These are phyloP conservation scores for Agrostemma githago DNA, from an alignment of 148 eudicot genomes.

Conservation along the genomic window DNA sequence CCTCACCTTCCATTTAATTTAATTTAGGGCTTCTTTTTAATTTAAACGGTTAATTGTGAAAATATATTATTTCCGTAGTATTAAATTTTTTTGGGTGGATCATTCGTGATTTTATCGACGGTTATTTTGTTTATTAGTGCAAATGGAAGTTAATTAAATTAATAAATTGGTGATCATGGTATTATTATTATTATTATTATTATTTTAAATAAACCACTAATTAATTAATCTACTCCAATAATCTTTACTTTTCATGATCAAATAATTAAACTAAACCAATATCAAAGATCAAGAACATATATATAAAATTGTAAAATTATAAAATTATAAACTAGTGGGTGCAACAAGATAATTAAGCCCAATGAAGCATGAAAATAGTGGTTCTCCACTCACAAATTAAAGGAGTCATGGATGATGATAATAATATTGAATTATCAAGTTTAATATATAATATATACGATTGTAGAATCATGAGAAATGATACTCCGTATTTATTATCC, in stretches of 20 bases:
- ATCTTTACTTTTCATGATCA: neutral
- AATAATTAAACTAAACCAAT: neutral
- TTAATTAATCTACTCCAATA: neutral
- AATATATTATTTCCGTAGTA: too few species aligned
- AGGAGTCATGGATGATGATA: conserved; percentile 24
- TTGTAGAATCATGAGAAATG: too few species aligned
- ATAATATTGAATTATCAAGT: neutral
- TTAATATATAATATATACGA: too few species aligned
- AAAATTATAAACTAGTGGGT: neutral
- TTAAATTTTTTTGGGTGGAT: too few species aligned
- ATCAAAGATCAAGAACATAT: neutral
- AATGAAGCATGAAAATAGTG: conserved; percentile 41
- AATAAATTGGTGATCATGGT: neutral
- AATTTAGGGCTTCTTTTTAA: too few species aligned
- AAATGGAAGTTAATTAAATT: neutral
- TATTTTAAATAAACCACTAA: too few species aligned
- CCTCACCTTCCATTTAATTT: too few species aligned
- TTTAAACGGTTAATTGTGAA: too few species aligned
- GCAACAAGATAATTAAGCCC: conserved; percentile 11
- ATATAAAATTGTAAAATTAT: neutral
- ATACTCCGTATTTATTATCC: too few species aligned
- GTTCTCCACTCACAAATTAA: conserved; percentile 46
- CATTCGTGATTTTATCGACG: too few species aligned
- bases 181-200: neutral
- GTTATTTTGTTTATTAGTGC: neutral